phyloP scores from a whole-genome alignment of 1,139 yeast species.

The Pichia sp. region DNA sequence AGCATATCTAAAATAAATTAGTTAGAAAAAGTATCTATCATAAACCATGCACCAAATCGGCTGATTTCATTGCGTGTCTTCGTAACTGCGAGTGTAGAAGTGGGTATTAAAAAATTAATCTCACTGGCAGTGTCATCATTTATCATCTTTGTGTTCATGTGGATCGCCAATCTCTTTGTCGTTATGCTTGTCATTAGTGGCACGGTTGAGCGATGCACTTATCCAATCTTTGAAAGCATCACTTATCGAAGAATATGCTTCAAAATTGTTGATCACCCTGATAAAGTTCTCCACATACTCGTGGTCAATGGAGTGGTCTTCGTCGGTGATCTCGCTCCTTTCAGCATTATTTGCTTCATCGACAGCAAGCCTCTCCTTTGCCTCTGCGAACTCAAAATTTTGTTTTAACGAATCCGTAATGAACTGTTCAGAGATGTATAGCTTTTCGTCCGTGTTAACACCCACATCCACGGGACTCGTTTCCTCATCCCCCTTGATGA shows the following conservation, averaged over 20 bases:
- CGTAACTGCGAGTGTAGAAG: background rate
- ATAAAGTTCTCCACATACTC: constrained; percentile 32
- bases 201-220: constrained; percentile 19
- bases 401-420: constrained; percentile 28
- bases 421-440: constrained; percentile 16
- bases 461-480: background rate
- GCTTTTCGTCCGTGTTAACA: constrained; percentile 9
- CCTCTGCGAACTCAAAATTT: constrained; percentile 30
- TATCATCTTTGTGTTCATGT: background rate
- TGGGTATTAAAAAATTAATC: background rate
- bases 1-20: background rate
- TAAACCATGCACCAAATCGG: background rate
- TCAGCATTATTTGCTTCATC: constrained; percentile 9
- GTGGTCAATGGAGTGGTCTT: constrained; percentile 23
- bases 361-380: constrained; percentile 2
- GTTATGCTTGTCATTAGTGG: constrained; percentile 1
- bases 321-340: constrained; percentile 9
- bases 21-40: background rate
- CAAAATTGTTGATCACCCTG: constrained; percentile 33
- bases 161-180: background rate
- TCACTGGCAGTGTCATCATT: background rate
- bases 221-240: constrained; percentile 36
- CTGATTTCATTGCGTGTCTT: background rate
- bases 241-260: constrained; percentile 31
- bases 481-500: constrained; percentile 32